Evolutionary conservation across 75 land plant genomes (phyloP), one percentile per base, ranked within the genome.

Genomic region (Isoetes taiwanensis): DNA sequence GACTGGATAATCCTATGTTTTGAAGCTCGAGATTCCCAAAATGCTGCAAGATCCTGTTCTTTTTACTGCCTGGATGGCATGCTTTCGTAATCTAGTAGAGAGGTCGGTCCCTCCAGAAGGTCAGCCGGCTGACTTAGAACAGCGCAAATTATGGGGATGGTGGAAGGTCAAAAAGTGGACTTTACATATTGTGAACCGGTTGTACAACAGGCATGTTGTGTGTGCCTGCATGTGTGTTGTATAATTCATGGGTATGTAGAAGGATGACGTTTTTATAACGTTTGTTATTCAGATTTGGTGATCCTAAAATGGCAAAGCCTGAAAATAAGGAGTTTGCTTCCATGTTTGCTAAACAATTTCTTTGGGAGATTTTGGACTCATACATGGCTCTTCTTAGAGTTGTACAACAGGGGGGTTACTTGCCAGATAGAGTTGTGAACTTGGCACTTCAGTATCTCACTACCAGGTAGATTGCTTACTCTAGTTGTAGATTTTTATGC

Each of bases 111-210:
- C 99, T 20, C 6, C 68, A 0, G 96, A 84, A 58, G 96, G 99
- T 12, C 96, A 94, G 54, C 99, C 99, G 30, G 42, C 75, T 52
- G 99, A 94, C 58, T 86, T 93, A 8, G 99, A 94, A 38, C 70
- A 46, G 27, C 79, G 99, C 25, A 94, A 89, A 58, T 67, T 78
- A 10, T 94, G 99, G 99, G 86, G 96, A 28, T 94, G 99, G 99
- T 94, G 99, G 99, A 94, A 94, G 68, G 99, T 94, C 53, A 94
- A 94, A 39, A 94, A 94, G 68, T 94, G 99, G 99, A 84, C 90
- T 17, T 58, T 84, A 39, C 99, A 94, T 61, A 94, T 94, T 23
- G 70, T 94, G 57, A 94, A 94, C 41, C 80, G 99, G 3, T 62
- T 94, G 6, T 94, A 82, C 53, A 90, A 83, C 20, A 62, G 96